A percentile compares a stretch with the other conserved stretches of the same genome.
Conservation (phyloP, 495 filamentous ascomycete genomes). For the Talaromyces ruber region DNA sequence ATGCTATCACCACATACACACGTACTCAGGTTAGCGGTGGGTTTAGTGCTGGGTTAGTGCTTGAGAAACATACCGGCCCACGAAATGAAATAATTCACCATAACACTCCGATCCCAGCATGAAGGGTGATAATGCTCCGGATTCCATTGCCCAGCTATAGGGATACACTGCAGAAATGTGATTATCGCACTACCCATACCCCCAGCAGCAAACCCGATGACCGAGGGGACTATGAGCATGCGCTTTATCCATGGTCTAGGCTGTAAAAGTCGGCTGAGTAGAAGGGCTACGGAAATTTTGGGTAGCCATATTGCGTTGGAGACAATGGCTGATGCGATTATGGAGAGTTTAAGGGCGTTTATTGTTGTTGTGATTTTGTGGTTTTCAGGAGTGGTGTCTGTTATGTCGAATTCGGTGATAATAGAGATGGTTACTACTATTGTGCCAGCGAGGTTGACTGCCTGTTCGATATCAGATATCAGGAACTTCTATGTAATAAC, state of each 20-base stretch:
- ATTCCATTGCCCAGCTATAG: slow-evolving; percentile 1
- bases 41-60: not conserved
- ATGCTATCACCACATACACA: not conserved
- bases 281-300: slow-evolving; percentile 2
- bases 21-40: not conserved
- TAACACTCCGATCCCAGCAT: not conserved
- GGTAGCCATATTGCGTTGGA: not conserved
- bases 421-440: not conserved
- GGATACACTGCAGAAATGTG: not conserved
- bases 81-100: not conserved
- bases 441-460: not conserved
- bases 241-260: not conserved
- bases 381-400: not conserved
- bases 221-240: not conserved
- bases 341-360: not conserved
- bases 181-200: not conserved
- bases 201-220: not conserved
- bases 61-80: not conserved
- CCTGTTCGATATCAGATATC: not conserved
- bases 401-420: not conserved
- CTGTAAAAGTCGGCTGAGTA: not conserved
- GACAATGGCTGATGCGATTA: not conserved
- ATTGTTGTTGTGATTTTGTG: no score
- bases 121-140: not conserved
- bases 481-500: not conserved